Base-by-base conservation (phyloP, 1,139 yeast species). In the Kluyveromyces marxianus region DNA sequence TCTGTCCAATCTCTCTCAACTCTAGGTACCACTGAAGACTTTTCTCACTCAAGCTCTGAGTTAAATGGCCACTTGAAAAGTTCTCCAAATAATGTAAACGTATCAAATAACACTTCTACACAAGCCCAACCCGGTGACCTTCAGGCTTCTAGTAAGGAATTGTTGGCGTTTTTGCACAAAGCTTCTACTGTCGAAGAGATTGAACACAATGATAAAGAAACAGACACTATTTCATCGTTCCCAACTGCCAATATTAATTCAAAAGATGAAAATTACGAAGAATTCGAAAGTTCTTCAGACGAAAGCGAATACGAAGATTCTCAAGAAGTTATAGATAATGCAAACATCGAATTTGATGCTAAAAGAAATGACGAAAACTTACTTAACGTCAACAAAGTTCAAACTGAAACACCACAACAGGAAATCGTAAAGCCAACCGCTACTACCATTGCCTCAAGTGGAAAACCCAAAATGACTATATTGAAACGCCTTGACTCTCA, bases 401-500 rank as follows among this genome's bases (percentile, higher is more conserved):
- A 50, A 26, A 43, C 35, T 2, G 21, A 37, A 39, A 28, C 63
- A 41, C 34, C 7, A 54, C 58, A 37, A 68, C 68, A 46, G 74
- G 70, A 35, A 68, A 69, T 47, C 70, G 70, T 50, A 71, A 69
- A 39, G 66, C 59, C 44, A 6, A 25, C 25, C 25, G n/a, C 10
- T 6, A 36, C 6, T 4, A 29, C 21, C 31, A 25, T 6, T 21
- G 10, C n/a, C 6, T 25, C 6, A 14, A 39, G 7, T 24, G 14
- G 3, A 25, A 33, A 34, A 8, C 7, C 32, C 4, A 40, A 40
- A 34, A 24, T 24, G 6, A 27, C 31, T n/a, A 36, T 36, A 10
- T 28, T 36, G 26, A 40, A 40, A 40, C 36, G 37, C 8, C 43
- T 29, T 4, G 59, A 32, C 55, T 63, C 41, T 57, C 65, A 42